phyloP scores from a whole-genome alignment of 2,329 filamentous ascomycete genomes.

The Stachybotrys echinatus region DNA sequence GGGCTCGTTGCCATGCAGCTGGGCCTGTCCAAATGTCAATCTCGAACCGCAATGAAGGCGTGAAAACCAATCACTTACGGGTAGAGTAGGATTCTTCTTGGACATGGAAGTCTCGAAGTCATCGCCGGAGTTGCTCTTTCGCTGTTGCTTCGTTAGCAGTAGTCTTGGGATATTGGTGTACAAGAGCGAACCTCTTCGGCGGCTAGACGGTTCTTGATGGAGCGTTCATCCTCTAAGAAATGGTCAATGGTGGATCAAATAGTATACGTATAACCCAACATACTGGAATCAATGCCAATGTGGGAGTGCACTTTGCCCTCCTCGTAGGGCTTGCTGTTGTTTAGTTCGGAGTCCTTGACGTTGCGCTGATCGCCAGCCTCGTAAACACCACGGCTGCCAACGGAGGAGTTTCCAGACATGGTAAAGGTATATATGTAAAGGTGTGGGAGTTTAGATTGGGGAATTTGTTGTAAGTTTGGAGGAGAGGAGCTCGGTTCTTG shows the following conservation, averaged over 20 bases:
- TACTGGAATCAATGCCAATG: slow-evolving; percentile 66
- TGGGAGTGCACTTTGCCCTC: slow-evolving; percentile 71
- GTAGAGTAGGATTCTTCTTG: slow-evolving; percentile 58
- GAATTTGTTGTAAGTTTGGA: background rate
- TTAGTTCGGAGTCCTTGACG: slow-evolving; percentile 43
- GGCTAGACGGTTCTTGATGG: slow-evolving; percentile 66
- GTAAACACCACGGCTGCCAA: slow-evolving; percentile 63
- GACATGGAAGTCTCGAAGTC: slow-evolving; percentile 31
- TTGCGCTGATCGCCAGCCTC: slow-evolving; percentile 75
- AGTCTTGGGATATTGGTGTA: slow-evolving; percentile 3
- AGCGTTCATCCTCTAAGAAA: slow-evolving; percentile 59
- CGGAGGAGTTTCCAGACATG: slow-evolving; percentile 50
- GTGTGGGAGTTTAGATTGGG: background rate
- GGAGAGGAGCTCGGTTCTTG: too few relatives aligned
- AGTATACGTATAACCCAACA: slow-evolving; percentile 14
- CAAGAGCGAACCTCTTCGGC: slow-evolving; percentile 48
- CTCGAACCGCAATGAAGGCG: background rate
- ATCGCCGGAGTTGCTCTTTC: slow-evolving; percentile 38
- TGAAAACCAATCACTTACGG: slow-evolving; percentile 31
- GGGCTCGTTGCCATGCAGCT: slow-evolving; percentile 66
- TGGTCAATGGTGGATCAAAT: slow-evolving; percentile 10
- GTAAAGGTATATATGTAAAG: background rate
- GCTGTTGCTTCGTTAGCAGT: slow-evolving; percentile 15
- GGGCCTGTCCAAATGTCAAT: slow-evolving; percentile 39
- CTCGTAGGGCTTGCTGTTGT: slow-evolving; percentile 56